phyloP scores from a whole-genome alignment of 208 protist genomes.

The Acanthamoeba castellanii region DNA sequence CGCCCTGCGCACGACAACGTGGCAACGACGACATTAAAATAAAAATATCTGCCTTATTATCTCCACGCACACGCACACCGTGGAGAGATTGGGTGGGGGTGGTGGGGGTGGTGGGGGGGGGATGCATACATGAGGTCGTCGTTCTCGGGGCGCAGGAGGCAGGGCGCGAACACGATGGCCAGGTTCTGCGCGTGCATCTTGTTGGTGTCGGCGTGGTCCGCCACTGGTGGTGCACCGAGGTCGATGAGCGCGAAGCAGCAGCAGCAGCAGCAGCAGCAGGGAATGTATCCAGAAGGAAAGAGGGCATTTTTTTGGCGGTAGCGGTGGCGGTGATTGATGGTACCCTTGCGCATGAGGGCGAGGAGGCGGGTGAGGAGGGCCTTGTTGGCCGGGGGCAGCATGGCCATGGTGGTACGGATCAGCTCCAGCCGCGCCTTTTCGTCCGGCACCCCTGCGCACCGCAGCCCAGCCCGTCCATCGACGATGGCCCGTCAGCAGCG shows the following conservation, averaged over 20 bases:
- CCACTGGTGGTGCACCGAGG: not conserved
- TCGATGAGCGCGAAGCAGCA: too few species aligned
- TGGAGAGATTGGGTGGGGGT: not conserved
- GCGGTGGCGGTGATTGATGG: not conserved
- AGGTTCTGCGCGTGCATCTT: slow-evolving; percentile 41
- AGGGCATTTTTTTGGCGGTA: too few species aligned
- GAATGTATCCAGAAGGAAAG: too few species aligned
- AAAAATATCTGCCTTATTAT: too few species aligned
- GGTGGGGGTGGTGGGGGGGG: not conserved
- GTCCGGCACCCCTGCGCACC: not conserved
- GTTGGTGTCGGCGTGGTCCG: slow-evolving; percentile 22
- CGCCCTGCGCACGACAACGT: not conserved
- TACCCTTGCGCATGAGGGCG: slow-evolving; percentile 21
- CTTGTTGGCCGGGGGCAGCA: slow-evolving; percentile 33
- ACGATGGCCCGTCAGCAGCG: too few species aligned
- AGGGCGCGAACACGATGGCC: slow-evolving; percentile 44
- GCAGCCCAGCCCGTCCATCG: too few species aligned
- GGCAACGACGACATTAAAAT: not conserved
- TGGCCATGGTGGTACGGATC: not conserved
- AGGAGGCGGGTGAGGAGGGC: slow-evolving; percentile 16
- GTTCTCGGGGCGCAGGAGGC: not conserved
- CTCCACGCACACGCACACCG: too few species aligned
- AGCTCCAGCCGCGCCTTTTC: slow-evolving; percentile 31
- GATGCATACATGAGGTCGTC: slow-evolving; percentile 12
- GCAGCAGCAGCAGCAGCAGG: not conserved